A percentile compares a stretch with the other conserved stretches of the same genome.
Conservation (phyloP, 192 early-diverging fungal genomes). For the Coemansia sp. region DNA sequence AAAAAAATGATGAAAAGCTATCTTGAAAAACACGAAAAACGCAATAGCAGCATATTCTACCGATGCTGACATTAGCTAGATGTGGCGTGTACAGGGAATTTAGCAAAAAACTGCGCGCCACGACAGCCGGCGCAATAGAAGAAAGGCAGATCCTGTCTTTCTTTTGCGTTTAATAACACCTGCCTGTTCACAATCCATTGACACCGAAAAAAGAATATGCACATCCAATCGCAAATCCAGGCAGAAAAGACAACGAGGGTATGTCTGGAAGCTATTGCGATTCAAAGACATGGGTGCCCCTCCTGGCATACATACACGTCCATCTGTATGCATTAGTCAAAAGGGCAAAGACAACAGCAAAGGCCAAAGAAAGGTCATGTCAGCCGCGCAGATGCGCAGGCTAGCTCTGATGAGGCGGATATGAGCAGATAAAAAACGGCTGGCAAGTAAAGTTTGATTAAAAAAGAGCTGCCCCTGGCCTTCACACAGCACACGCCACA, state of each 20-base stretch:
- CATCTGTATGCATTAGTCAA: background rate
- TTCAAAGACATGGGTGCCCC: background rate
- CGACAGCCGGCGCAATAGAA: background rate
- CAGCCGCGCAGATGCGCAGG: background rate
- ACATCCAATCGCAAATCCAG: background rate
- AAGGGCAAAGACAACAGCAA: background rate
- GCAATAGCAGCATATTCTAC: too few species aligned
- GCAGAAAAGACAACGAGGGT: background rate
- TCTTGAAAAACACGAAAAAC: too few species aligned
- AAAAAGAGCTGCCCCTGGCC: conserved; percentile 15
- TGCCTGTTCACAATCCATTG: background rate
- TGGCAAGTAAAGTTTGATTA: background rate
- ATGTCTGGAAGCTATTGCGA: background rate
- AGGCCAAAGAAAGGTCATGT: background rate
- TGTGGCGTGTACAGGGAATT: too few species aligned
- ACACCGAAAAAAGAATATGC: background rate
- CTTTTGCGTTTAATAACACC: background rate
- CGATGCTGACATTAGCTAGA: too few species aligned
- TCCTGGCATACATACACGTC: background rate
- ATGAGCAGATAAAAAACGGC: conserved; percentile 1
- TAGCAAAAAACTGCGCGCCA: background rate
- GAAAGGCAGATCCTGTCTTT: background rate
- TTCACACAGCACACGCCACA: conserved; percentile 50
- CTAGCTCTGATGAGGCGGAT: background rate
- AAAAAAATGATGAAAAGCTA: too few species aligned